Evolutionary conservation across 2,329 filamentous ascomycete species (phyloP), one percentile per base, ranked within the genome.

Genomic region (Bisporella sp.): DNA sequence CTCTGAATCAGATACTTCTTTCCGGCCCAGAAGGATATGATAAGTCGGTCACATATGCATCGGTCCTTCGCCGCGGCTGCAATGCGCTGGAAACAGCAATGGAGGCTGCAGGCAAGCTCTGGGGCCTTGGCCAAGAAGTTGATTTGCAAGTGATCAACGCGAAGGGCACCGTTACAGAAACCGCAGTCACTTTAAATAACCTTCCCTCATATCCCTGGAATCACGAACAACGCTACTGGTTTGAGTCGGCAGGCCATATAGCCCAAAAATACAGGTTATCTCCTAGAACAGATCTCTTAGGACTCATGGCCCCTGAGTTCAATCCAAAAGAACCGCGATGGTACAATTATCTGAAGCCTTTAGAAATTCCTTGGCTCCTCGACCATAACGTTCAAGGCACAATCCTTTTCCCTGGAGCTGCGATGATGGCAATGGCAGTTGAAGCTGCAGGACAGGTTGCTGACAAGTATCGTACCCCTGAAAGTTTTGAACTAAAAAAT

Each of bases 161-260:
- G 3, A 54, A 48, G 5, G 44, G 53, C 7, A 31, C 21, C 3
- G 21, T 5, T 21, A 5, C 9, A 44, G 7, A 35, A 21, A 29
- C 11, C 12, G 9, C 5, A 43, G 9, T 6, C 13, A n/a, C 43
- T 7, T 12, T 79, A 4, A 57, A 65, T 1, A 68, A 76, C 52
- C 59, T 80, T 11, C 76, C 77, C 1, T 64, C 68, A 0, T 79
- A 79, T 52, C 68, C 72, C 1, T 80, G 76, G 75, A 74, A 79
- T 39, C 76, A 78, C 49, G 60, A 62, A 21, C 72, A 68, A 33
- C 62, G 58, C 0, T 76, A 77, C 57, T 79, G 77, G 76, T 67
- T 73, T 50, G 76, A 80, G 52, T 74, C 74, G 1, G 71, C 74
- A 44, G 59, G 74, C 3, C 73, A 72, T 29, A 57, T 62, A 8